These are phyloP conservation scores for Fusarium sp. DNA, from an alignment of 2,329 filamentous ascomycete genomes.

Conservation along the genomic window DNA sequence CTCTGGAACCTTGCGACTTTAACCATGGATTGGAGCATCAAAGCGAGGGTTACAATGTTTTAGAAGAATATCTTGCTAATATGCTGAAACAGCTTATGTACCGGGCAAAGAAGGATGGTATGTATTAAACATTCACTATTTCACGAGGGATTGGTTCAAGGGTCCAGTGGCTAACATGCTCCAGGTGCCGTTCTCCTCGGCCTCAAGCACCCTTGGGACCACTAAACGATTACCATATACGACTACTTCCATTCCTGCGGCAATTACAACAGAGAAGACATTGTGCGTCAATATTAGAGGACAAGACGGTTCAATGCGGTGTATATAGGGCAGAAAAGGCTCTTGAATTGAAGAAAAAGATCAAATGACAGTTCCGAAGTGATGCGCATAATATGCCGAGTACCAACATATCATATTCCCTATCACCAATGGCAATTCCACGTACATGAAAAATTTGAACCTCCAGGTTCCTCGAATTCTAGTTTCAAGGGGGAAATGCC, in stretches of 20 bases:
- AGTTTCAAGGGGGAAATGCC: too few species aligned
- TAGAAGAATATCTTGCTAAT: constrained; percentile 22
- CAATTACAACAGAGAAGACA: constrained; percentile 14
- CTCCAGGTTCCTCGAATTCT: too few species aligned
- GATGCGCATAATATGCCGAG: neutral
- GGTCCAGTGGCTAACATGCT: constrained; percentile 16
- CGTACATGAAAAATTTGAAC: too few species aligned
- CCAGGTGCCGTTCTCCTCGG: constrained; percentile 81
- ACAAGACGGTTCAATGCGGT: constrained; percentile 9
- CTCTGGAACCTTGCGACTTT: neutral
- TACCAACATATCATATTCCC: constrained; percentile 54
- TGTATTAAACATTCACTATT: constrained; percentile 18
- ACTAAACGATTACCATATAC: constrained; percentile 62
- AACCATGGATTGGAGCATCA: neutral
- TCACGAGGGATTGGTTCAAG: neutral
- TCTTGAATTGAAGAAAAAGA: constrained; percentile 23
- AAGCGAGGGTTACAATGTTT: neutral
- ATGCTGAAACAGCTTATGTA: constrained; percentile 79
- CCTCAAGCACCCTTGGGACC: constrained; percentile 97
- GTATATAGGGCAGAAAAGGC: constrained; percentile 37
- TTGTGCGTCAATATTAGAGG: constrained; percentile 2
- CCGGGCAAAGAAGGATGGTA: constrained; percentile 93
- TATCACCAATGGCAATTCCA: constrained; percentile 55
- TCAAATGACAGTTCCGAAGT: neutral
- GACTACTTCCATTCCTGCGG: constrained; percentile 20